Evolutionary conservation across 2,329 filamentous ascomycete species (phyloP).

Genomic region (Epichloe coenophiala): DNA sequence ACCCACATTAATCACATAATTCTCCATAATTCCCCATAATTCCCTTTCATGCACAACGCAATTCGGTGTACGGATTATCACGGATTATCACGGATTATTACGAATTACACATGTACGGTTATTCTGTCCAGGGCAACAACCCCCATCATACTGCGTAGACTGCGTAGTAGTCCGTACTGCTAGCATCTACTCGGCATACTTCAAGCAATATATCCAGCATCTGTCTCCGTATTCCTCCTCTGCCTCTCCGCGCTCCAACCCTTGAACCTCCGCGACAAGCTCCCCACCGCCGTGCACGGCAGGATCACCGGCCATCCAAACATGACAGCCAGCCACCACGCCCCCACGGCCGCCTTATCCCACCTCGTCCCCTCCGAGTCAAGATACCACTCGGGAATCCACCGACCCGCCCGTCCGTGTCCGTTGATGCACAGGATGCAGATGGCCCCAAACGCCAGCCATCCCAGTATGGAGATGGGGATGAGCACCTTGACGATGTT

Average conservation of each 20-base stretch:
- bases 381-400: constrained; percentile 22
- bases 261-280: constrained; percentile 49
- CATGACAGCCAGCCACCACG: constrained; percentile 18
- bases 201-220: not conserved
- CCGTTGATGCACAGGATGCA: constrained; percentile 20
- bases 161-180: not conserved
- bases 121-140: not conserved
- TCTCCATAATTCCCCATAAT: too few relatives aligned
- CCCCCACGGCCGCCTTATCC: constrained; percentile 12
- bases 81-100: too few relatives aligned
- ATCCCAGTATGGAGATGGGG: constrained; percentile 14
- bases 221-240: constrained; percentile 32
- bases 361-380: constrained; percentile 10
- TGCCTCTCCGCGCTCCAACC: constrained; percentile 17
- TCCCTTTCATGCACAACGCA: too few relatives aligned
- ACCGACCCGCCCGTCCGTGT: constrained; percentile 14
- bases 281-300: constrained; percentile 57
- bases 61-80: too few relatives aligned
- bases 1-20: too few relatives aligned
- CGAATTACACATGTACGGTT: too few relatives aligned
- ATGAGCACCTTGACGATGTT: constrained; percentile 8
- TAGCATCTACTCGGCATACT: not conserved
- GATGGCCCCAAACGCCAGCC: constrained; percentile 18
- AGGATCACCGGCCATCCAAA: constrained; percentile 44
- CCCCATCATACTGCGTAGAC: not conserved